Evolutionary conservation across 2,329 filamentous ascomycete genomes (phyloP).

Genomic region (Pleomassaria siparia): DNA sequence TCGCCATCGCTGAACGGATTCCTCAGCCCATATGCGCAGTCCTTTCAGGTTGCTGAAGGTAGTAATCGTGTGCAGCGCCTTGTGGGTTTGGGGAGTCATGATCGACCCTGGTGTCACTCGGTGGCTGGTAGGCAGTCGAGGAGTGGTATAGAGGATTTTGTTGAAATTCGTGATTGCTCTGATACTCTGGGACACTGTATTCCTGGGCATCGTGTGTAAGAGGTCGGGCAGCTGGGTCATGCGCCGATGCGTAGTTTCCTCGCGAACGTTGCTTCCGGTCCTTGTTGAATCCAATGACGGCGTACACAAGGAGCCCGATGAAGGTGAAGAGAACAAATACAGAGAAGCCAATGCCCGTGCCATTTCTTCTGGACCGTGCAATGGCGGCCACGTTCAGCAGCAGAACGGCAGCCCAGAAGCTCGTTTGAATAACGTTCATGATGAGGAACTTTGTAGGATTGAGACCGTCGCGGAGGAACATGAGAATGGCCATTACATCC

Average conservation of each 20-base stretch:
- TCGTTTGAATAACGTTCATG: constrained; percentile 39
- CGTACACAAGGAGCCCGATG: constrained; percentile 45
- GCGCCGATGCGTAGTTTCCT: constrained; percentile 36
- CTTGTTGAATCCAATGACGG: constrained; percentile 37
- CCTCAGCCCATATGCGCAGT: constrained; percentile 28
- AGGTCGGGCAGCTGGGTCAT: constrained; percentile 28
- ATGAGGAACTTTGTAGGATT: constrained; percentile 37
- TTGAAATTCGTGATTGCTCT: constrained; percentile 20
- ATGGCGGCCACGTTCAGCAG: constrained; percentile 36
- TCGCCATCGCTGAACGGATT: background rate
- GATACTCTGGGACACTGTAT: constrained; percentile 5
- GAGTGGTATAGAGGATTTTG: constrained; percentile 10
- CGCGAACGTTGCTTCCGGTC: constrained; percentile 37
- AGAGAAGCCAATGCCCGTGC: constrained; percentile 27
- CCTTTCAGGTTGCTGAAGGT: constrained; percentile 26
- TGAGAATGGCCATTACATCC: constrained; percentile 37
- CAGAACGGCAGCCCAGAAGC: constrained; percentile 36
- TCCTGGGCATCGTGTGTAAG: constrained; percentile 6
- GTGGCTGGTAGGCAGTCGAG: constrained; percentile 28
- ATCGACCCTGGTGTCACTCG: constrained; percentile 6
- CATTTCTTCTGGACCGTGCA: constrained; percentile 15
- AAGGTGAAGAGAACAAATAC: constrained; percentile 42
- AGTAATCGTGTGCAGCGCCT: constrained; percentile 21
- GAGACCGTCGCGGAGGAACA: constrained; percentile 35
- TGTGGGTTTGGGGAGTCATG: constrained; percentile 3